phyloP scores from a whole-genome alignment of 768 basidiomycete genomes.

The Tubosaeta sp. region DNA sequence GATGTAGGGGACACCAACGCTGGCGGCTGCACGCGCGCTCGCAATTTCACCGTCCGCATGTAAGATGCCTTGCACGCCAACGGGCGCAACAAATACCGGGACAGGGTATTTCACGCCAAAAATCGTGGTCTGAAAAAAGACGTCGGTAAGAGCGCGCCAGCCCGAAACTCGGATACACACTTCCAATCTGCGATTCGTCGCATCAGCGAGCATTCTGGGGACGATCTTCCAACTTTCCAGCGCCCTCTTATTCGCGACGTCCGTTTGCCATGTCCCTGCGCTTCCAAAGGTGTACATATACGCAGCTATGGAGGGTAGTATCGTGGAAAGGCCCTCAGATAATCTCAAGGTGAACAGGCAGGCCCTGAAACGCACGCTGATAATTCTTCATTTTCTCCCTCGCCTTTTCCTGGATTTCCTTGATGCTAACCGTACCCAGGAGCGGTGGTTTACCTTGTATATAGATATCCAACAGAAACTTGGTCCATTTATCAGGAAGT shows the following conservation, averaged over 20 bases:
- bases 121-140: constrained; percentile 50
- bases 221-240: constrained; percentile 69
- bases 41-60: constrained; percentile 70
- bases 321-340: neutral
- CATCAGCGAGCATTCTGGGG: constrained; percentile 73
- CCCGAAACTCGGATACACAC: constrained; percentile 32
- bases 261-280: constrained; percentile 68
- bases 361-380: constrained; percentile 37
- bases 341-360: neutral
- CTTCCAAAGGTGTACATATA: constrained; percentile 77
- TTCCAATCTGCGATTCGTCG: constrained; percentile 53
- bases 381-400: constrained; percentile 57
- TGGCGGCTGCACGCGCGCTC: constrained; percentile 59
- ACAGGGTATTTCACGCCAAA: constrained; percentile 61
- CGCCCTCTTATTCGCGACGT: constrained; percentile 59
- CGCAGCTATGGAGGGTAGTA: constrained; percentile 40
- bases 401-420: constrained; percentile 65
- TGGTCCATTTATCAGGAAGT: constrained; percentile 24
- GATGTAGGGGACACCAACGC: constrained; percentile 62
- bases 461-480: constrained; percentile 24
- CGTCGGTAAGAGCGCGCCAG: neutral
- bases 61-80: constrained; percentile 77
- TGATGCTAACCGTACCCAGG: constrained; percentile 57
- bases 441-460: constrained; percentile 13
- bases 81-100: constrained; percentile 66